These are phyloP conservation scores for Entamoeba dispar DNA, from an alignment of 208 protist genomes.

Conservation along the genomic window DNA sequence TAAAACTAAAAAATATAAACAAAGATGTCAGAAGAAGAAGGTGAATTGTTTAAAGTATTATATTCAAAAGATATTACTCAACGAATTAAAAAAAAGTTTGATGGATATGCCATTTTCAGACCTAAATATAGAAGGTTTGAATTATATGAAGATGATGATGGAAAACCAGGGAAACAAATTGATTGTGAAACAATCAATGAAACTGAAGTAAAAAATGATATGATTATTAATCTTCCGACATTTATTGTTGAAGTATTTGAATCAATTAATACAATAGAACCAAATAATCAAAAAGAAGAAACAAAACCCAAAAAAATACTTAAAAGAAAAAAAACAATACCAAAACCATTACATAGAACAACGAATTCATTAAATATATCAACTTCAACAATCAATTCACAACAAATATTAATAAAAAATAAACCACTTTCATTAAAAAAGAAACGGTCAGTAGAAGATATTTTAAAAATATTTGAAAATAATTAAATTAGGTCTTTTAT, in stretches of 20 bases:
- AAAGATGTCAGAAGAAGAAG: not conserved
- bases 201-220: not conserved
- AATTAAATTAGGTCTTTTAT: too few relatives aligned
- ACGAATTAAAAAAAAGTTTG: not conserved
- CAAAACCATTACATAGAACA: not conserved
- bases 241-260: not conserved
- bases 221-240: not conserved
- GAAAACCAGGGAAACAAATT: not conserved
- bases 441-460: not conserved
- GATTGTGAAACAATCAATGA: not conserved
- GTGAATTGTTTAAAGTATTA: not conserved
- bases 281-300: not conserved
- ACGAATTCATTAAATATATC: not conserved
- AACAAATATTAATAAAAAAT: not conserved
- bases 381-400: too few relatives aligned
- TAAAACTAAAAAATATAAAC: too few relatives aligned
- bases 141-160: not conserved
- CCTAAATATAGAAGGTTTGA: not conserved
- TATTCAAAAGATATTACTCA: not conserved
- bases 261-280: too few relatives aligned
- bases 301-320: not conserved
- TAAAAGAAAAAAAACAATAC: not conserved
- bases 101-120: not conserved
- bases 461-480: not conserved
- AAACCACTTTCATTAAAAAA: not conserved